Evolutionary conservation across 1,284 basidiomycete species (phyloP).

Genomic region (Cutaneotrichosporon sp.): DNA sequence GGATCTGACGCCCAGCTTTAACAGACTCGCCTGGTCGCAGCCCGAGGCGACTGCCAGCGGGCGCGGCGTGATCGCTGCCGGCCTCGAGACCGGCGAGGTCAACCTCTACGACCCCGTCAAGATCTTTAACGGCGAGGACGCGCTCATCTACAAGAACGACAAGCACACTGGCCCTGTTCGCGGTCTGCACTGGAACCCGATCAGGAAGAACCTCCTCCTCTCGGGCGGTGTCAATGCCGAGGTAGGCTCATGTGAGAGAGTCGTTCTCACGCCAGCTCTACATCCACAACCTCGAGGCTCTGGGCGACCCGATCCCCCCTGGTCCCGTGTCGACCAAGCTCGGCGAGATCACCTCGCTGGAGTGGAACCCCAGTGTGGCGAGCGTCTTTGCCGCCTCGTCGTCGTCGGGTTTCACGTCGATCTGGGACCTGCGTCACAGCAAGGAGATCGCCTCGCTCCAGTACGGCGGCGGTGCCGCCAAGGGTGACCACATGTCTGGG

Average conservation of each 20-base stretch:
- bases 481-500: conserved; percentile 60
- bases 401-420: conserved; percentile 91
- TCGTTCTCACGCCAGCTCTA: conserved; percentile 52
- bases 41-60: conserved; percentile 64
- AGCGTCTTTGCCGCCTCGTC: conserved; percentile 94
- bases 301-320: conserved; percentile 58
- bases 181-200: conserved; percentile 91
- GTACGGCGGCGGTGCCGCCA: conserved; percentile 75
- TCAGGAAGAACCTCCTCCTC: conserved; percentile 86
- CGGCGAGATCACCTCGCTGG: conserved; percentile 90
- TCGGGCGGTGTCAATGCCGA: conserved; percentile 88
- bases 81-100: conserved; percentile 94
- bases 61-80: conserved; percentile 86
- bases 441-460: conserved; percentile 89
- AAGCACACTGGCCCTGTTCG: conserved; percentile 90
- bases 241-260: conserved; percentile 56
- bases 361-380: conserved; percentile 94
- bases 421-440: conserved; percentile 94
- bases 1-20: conserved; percentile 65
- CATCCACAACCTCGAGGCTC: conserved; percentile 60
- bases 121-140: conserved; percentile 70
- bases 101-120: conserved; percentile 90
- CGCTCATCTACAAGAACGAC: conserved; percentile 78
- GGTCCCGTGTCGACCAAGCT: conserved; percentile 85
- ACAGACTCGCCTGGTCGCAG: conserved; percentile 89